Evolutionary conservation across 2,329 filamentous ascomycete genomes (phyloP), one percentile per base, ranked within the genome.

Genomic region (Massarina eburnea): DNA sequence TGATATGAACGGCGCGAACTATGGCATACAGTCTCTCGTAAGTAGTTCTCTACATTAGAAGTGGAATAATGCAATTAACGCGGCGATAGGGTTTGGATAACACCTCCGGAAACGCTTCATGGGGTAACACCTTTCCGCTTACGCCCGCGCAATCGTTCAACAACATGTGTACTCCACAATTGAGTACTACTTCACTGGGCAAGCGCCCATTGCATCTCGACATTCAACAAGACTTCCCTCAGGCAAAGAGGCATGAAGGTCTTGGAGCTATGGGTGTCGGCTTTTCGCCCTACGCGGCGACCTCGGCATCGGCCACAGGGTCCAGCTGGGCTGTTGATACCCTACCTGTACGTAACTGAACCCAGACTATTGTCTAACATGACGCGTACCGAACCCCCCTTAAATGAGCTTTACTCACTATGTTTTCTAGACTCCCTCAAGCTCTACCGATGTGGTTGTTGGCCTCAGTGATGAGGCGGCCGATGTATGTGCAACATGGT

Each of bases 401-500:
- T n/a, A n/a, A n/a, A n/a, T n/a, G n/a, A n/a, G n/a, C n/a, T n/a
- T n/a, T n/a, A n/a, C n/a, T n/a, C n/a, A n/a, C n/a, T n/a, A n/a
- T n/a, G n/a, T n/a, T n/a, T n/a, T n/a, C n/a, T n/a, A n/a, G n/a
- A 61, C 57, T 9, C 52, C 54, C 12, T 46, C 57, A 18, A 58
- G 50, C n/a, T 45, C 46, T 18, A 42, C 46, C 7, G 55, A 57
- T 9, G 3, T 22, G 9, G 17, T 38, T 3, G 51, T 61, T 20
- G 66, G 65, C 2, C 54, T 70, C 6, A 61, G 55, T 18, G 67
- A 70, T 45, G 64, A 70, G 35, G 67, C 67, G 24, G 66, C 64
- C 20, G 67, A 70, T 43, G 59, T 70, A 15, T 70, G 67, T 46
- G 60, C 66, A 5, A 68, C 57, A 19, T 70, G 67, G 67, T 70